Percentiles rank a stretch among this genome's conserved stretches.
Conservation (phyloP, 2,329 filamentous ascomycete genomes). For the Grosmannia clavigera region DNA sequence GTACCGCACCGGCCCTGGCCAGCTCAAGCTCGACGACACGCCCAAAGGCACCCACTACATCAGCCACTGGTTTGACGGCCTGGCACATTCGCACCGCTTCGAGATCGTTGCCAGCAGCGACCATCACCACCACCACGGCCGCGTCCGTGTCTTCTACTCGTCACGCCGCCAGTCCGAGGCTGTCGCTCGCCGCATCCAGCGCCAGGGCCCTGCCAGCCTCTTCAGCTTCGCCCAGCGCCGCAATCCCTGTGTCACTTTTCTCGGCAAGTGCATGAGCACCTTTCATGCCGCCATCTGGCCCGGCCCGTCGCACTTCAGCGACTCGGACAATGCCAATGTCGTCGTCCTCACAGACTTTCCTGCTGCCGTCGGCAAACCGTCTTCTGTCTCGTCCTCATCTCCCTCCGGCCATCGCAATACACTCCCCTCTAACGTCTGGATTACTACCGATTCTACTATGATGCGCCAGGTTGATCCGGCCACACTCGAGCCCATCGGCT, state of each 20-base stretch:
- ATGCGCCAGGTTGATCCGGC: conserved; percentile 53
- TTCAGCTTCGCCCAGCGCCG: conserved; percentile 58
- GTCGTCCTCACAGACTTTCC: conserved; percentile 48
- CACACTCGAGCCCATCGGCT: conserved; percentile 59
- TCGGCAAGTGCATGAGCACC: conserved; percentile 56
- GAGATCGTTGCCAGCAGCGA: conserved; percentile 38
- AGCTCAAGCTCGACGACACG: conserved; percentile 46
- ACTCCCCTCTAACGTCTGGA: conserved; percentile 36
- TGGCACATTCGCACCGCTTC: conserved; percentile 60
- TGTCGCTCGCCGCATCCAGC: conserved; percentile 46
- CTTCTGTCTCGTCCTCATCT: neutral
- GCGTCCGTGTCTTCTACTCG: conserved; percentile 49
- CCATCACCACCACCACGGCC: neutral
- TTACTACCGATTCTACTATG: conserved; percentile 41
- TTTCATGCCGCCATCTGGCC: conserved; percentile 25
- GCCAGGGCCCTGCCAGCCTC: conserved; percentile 41
- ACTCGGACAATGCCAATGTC: conserved; percentile 47
- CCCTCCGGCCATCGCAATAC: conserved; percentile 24
- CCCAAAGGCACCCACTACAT: conserved; percentile 46
- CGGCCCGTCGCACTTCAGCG: conserved; percentile 11
- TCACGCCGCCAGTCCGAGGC: conserved; percentile 57
- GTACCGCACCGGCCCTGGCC: conserved; percentile 63
- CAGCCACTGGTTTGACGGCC: conserved; percentile 73
- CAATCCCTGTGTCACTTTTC: conserved; percentile 64
- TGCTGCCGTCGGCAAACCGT: conserved; percentile 3